Base-by-base conservation (phyloP, 1,284 basidiomycete species). In the Boletellus dicymbophilus region DNA sequence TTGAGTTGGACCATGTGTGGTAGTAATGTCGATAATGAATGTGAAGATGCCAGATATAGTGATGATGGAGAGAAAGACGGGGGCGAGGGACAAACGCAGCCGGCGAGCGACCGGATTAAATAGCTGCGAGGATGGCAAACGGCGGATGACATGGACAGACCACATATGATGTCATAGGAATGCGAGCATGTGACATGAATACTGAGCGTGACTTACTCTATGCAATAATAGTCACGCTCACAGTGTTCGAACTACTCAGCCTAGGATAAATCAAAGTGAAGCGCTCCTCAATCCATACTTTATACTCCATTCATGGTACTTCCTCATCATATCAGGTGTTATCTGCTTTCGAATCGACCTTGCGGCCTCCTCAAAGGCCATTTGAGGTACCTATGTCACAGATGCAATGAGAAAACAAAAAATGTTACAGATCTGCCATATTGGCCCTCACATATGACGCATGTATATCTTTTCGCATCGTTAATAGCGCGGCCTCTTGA, bases 401-500 rank as follows among this genome's bases (percentile, higher is more conserved):
- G 22, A 37, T 12, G n/a, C 4, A 34, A 33, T 52, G 25, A 51
- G 41, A 7, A 7, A 28, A 28, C 27, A 20, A 20, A 18, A 43
- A 26, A 18, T 11, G 2, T 23, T 0, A 18, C 12, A 31, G 9
- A 22, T 13, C 5, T 42, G 54, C 15, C 4, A 36, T 8, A 39
- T 27, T 10, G 30, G 37, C 21, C 64, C 88, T 63, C 57, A 96
- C 95, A 60, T 75, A 80, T 31, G 82, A 77, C 6, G 92, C 86
- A 52, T 92, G 68, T 22, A 98, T 84, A 65, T 97, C 81, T 54
- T 83, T 78, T 60, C 92, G 86, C 43, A 88, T 96, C 0, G 95
- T 91, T 34, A 88, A 67, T 56, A 99, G 70, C 0, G 96, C 97
- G 2, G 97, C 97, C 69, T 99, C 96, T 72, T 99, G 97, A 66